phyloP scores from a whole-genome alignment of 225 moss, liverwort and hornwort species.

The Rhytidiadelphus loreus region DNA sequence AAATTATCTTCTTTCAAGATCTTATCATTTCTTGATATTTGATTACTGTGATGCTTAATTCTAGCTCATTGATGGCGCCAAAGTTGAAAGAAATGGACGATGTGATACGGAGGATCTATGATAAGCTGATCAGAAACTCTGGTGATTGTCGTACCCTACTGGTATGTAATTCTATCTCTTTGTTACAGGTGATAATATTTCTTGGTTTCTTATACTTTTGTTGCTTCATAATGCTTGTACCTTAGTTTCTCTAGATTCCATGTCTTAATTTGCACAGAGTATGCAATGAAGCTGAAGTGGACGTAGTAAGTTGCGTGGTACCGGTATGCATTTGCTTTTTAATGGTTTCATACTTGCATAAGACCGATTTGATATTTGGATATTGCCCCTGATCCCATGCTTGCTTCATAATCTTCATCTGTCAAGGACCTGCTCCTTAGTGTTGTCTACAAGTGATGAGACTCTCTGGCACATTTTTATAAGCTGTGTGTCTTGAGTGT shows the following conservation, averaged over 20 bases:
- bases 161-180: constrained; percentile 16
- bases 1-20: neutral
- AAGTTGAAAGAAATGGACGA: constrained; percentile 88
- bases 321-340: neutral
- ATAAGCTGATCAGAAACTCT: constrained; percentile 25
- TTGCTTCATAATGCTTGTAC: neutral
- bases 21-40: neutral
- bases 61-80: constrained; percentile 53
- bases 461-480: neutral
- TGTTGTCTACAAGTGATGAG: neutral
- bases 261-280: neutral
- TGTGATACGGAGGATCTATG: constrained; percentile 49
- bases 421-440: neutral
- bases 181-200: neutral
- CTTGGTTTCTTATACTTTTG: neutral
- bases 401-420: neutral
- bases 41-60: neutral
- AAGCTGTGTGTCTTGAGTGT: neutral
- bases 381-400: neutral
- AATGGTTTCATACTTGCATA: neutral
- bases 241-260: neutral
- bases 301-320: neutral
- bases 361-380: neutral
- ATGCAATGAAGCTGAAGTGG: neutral
- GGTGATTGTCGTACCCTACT: constrained; percentile 41